These are phyloP conservation scores for Fomitiporia mediterranea DNA, from an alignment of 1,284 basidiomycete genomes.

Conservation along the genomic window DNA sequence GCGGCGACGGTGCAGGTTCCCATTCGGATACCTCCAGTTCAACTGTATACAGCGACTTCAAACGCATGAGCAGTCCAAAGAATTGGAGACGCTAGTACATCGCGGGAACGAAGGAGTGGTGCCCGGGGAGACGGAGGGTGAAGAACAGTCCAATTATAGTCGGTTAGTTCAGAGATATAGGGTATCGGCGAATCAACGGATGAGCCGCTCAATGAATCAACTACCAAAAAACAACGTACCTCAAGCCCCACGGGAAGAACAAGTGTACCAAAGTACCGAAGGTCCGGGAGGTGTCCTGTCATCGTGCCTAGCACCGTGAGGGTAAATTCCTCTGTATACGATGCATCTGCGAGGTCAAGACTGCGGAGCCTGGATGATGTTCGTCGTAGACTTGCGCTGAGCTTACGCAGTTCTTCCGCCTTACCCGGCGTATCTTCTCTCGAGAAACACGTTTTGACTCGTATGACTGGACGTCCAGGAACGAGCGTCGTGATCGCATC, in stretches of 20 bases:
- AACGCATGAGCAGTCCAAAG: slow-evolving; percentile 51
- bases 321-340: slow-evolving; percentile 48
- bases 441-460: slow-evolving; percentile 66
- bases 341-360: slow-evolving; percentile 57
- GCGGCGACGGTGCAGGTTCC: slow-evolving; percentile 48
- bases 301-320: slow-evolving; percentile 45
- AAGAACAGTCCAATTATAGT: slow-evolving; percentile 1
- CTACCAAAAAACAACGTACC: slow-evolving; percentile 29
- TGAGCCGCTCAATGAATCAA: neutral
- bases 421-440: slow-evolving; percentile 43
- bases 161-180: slow-evolving; percentile 4
- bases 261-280: slow-evolving; percentile 58
- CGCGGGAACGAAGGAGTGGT: slow-evolving; percentile 9
- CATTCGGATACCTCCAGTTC: slow-evolving; percentile 62
- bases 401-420: slow-evolving; percentile 42
- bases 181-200: slow-evolving; percentile 15
- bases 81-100: slow-evolving; percentile 48
- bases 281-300: slow-evolving; percentile 32
- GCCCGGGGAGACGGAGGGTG: neutral
- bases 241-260: slow-evolving; percentile 49
- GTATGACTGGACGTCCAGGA: slow-evolving; percentile 51
- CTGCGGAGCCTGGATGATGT: slow-evolving; percentile 40
- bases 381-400: slow-evolving; percentile 41
- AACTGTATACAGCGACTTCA: slow-evolving; percentile 45
- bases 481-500: slow-evolving; percentile 53